phyloP scores from a whole-genome alignment of 2,329 filamentous ascomycete species.

The Penicillium concentricum region DNA sequence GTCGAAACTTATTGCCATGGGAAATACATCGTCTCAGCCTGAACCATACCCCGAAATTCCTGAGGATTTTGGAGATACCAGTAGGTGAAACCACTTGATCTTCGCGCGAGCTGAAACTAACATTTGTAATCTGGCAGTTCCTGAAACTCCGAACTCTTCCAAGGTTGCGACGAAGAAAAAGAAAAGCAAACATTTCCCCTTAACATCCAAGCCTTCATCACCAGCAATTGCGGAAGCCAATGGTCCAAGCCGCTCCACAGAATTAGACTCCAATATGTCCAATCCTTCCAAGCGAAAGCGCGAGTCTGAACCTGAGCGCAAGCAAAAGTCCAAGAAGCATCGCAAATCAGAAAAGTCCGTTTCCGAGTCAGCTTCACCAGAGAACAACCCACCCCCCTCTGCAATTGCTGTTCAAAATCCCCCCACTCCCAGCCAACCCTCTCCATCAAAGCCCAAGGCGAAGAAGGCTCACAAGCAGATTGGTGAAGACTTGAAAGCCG shows the following conservation, averaged over 20 bases:
- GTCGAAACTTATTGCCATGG: background rate
- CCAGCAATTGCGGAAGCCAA: background rate
- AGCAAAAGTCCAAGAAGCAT: conserved; percentile 7
- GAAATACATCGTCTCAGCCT: conserved; percentile 3
- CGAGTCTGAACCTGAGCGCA: conserved; percentile 11
- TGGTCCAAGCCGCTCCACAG: background rate
- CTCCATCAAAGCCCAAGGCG: background rate
- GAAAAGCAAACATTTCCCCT: conserved; percentile 5
- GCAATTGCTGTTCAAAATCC: background rate
- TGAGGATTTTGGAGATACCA: background rate
- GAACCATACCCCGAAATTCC: background rate
- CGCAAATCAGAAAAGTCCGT: background rate
- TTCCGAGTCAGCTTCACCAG: background rate
- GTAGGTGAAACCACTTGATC: background rate
- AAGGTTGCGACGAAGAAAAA: conserved; percentile 6
- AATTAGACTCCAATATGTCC: conserved; percentile 6
- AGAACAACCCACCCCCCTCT: background rate
- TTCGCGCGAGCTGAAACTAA: background rate
- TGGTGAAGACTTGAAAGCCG: background rate
- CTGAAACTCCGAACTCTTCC: conserved; percentile 1
- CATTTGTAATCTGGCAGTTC: conserved; percentile 1
- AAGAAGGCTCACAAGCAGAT: background rate
- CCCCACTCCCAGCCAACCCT: background rate
- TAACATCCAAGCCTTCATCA: background rate
- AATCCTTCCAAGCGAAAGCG: conserved; percentile 31